Percentiles rank a stretch among this genome's conserved stretches.
Evolutionary conservation across 345 rosid genomes (phyloP).

Genomic region (Boechera stricta): DNA sequence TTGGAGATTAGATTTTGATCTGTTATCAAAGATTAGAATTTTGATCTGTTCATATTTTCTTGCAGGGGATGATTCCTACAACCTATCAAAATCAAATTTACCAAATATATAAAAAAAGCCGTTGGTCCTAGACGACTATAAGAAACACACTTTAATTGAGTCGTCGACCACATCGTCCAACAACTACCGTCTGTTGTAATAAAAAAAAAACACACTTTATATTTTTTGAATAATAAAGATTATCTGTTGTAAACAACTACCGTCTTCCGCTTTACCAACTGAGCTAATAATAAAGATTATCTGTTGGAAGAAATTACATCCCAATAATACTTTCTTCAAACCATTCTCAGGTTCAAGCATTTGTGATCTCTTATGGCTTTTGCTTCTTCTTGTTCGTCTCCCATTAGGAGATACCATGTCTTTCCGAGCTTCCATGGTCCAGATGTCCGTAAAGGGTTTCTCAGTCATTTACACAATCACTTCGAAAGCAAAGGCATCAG

Average conservation of each 20-base stretch:
- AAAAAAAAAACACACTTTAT: no score
- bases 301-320: no score
- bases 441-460: conserved; percentile 16
- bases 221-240: no score
- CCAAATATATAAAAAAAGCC: background rate
- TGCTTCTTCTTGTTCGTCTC: background rate
- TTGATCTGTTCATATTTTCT: background rate
- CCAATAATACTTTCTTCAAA: no score
- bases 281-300: no score
- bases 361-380: conserved; percentile 4
- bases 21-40: conserved; percentile 9
- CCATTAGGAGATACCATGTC: background rate
- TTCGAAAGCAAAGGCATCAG: background rate
- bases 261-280: no score
- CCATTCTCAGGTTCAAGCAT: no score
- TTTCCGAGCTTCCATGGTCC: conserved; percentile 21
- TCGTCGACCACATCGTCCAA: no score
- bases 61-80: conserved; percentile 67
- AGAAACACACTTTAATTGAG: no score
- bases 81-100: conserved; percentile 48
- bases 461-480: background rate
- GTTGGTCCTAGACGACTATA: no score
- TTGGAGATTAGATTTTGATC: background rate
- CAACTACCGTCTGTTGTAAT: no score
- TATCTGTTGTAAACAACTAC: no score